Evolutionary conservation across 139 green algal species (phyloP).

Genomic region (Chlamydomonas eustigma): DNA sequence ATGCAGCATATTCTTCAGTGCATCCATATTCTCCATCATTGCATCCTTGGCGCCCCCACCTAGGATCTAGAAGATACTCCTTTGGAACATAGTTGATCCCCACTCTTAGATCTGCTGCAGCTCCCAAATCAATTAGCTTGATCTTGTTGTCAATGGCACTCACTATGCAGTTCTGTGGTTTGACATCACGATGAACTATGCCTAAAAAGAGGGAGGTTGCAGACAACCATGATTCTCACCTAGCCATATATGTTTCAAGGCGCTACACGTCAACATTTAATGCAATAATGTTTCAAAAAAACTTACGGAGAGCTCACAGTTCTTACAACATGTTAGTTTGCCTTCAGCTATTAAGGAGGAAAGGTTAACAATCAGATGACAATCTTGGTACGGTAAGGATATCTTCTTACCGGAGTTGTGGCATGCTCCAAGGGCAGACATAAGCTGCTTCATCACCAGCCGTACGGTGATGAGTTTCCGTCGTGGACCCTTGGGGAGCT

Average conservation of each 20-base stretch:
- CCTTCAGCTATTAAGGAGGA: too few species aligned
- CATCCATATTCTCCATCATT: too few species aligned
- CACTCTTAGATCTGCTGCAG: slow-evolving; percentile 83
- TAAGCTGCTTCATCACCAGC: slow-evolving; percentile 62
- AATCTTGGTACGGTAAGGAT: not conserved
- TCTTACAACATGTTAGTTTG: too few species aligned
- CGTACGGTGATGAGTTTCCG: slow-evolving; percentile 44
- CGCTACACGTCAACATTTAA: too few species aligned
- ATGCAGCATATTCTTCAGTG: too few species aligned
- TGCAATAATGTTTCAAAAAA: too few species aligned
- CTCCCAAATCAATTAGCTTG: slow-evolving; percentile 91
- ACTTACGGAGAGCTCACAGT: too few species aligned
- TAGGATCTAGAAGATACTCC: slow-evolving; percentile 88
- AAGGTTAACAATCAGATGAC: too few species aligned
- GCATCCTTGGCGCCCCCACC: too few species aligned
- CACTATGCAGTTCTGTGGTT: slow-evolving; percentile 88
- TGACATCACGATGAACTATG: slow-evolving; percentile 90
- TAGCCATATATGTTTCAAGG: too few species aligned
- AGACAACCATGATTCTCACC: too few species aligned
- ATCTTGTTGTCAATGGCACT: slow-evolving; percentile 45
- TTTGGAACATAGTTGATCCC: slow-evolving; percentile 94
- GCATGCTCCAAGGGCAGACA: slow-evolving; percentile 57
- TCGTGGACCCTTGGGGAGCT: slow-evolving; percentile 42
- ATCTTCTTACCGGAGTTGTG: slow-evolving; percentile 45
- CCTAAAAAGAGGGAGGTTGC: slow-evolving; percentile 17